Evolutionary conservation across 441 rosid genomes (phyloP).

Genomic region (Gossypium davidsonii): DNA sequence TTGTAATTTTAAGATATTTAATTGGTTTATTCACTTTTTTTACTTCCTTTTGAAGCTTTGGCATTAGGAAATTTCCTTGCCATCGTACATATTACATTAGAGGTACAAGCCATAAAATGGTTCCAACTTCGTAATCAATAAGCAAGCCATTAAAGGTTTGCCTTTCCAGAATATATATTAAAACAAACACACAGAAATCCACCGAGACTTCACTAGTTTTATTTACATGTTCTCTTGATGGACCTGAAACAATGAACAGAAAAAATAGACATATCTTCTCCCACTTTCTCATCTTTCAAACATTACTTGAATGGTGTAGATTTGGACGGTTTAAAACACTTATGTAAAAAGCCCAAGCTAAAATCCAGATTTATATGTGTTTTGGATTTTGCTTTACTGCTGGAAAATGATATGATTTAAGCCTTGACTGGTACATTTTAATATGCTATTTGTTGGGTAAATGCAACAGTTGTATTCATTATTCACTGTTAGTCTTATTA

Average conservation of each 20-base stretch:
- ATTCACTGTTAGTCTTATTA: neutral
- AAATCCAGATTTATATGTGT: neutral
- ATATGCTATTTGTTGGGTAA: neutral
- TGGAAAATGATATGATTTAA: neutral
- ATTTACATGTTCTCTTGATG: neutral
- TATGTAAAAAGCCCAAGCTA: neutral
- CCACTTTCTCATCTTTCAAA: neutral
- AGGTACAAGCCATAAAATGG: constrained; percentile 16
- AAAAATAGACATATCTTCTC: neutral
- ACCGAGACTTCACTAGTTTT: neutral
- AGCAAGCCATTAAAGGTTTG: neutral
- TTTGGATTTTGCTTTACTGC: neutral
- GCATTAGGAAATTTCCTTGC: constrained; percentile 35
- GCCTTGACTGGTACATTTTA: neutral
- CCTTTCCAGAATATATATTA: neutral
- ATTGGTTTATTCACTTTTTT: neutral
- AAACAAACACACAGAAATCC: neutral
- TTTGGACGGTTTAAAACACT: neutral
- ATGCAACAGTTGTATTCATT: neutral
- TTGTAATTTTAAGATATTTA: neutral
- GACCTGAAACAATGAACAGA: constrained; percentile 10
- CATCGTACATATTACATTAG: constrained; percentile 12
- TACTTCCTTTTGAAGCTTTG: neutral
- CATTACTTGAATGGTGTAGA: neutral
- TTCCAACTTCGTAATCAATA: constrained; percentile 9